Evolutionary conservation across 2,329 filamentous ascomycete genomes (phyloP), one percentile per base, ranked within the genome.

Genomic region (Fusarium acutatum): DNA sequence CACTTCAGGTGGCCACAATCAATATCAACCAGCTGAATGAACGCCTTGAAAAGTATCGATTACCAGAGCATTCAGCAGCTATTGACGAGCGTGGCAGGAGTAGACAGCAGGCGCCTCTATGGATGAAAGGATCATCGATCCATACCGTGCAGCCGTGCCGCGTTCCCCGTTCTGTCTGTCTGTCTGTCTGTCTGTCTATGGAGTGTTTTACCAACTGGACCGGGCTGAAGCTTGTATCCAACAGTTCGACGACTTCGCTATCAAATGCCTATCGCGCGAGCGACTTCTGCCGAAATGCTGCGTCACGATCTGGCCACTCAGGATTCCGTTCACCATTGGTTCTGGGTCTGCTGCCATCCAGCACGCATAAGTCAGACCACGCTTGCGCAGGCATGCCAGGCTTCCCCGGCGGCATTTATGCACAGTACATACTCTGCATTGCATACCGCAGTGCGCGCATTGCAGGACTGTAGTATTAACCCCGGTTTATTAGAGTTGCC

Each of bases 301-400:
- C 76, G 71, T 77, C 73, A 75, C 62, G 52, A 77, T 76, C 75
- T 77, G 72, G 58, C 76, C 75, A 77, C 66, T 56, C n/a, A 47
- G n/a, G 60, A 74, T 52, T 65, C 59, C 54, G 26, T 60, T 53
- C 46, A 43, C 60, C 52, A 60, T 60, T 64, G 50, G 17, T 50
- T 34, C 54, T 71, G 43, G 64, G 52, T 62, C 50, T 59, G 52
- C 64, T 77, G 67, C 62, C 75, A 62, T 58, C 60, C 72, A 75
- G 67, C 62, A 64, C 38, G 9, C 26, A 61, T 66, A 73, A 76
- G 71, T 78, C 76, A 73, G 69, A 69, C 70, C 74, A 78, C 75
- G 44, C 50, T 67, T 74, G 67, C 62, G 63, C 73, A 73, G 59
- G 53, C 66, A 64, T 53, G 34, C 56, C 58, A 64, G 70, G 60